phyloP scores from a whole-genome alignment of 2,329 filamentous ascomycete genomes.

The Clonostachys rosea region DNA sequence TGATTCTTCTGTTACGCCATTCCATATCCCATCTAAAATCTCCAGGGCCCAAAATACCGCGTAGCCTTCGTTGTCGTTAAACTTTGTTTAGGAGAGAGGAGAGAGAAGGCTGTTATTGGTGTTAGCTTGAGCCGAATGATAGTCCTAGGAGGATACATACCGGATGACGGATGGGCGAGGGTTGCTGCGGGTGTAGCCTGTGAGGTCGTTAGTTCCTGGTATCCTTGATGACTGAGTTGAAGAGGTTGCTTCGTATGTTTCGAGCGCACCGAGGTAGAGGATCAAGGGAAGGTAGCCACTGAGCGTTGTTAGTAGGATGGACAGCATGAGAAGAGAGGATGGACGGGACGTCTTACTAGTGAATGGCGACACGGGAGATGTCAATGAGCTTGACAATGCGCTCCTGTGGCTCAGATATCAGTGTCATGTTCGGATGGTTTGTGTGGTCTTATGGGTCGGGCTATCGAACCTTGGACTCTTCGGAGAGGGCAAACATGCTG shows the following conservation, averaged over 20 bases:
- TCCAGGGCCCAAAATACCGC: background rate
- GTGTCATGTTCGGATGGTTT: background rate
- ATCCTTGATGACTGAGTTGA: slow-evolving; percentile 2
- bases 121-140: slow-evolving; percentile 11
- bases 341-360: slow-evolving; percentile 65
- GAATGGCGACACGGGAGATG: slow-evolving; percentile 85
- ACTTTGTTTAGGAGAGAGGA: slow-evolving; percentile 50
- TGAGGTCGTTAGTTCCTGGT: slow-evolving; percentile 14
- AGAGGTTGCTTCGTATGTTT: slow-evolving; percentile 9
- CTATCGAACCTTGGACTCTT: slow-evolving; percentile 83
- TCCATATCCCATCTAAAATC: background rate
- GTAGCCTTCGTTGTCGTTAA: background rate
- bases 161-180: slow-evolving; percentile 72
- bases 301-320: slow-evolving; percentile 3
- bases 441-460: background rate
- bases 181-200: slow-evolving; percentile 91
- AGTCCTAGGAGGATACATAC: slow-evolving; percentile 24
- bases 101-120: slow-evolving; percentile 48
- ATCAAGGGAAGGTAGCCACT: slow-evolving; percentile 96
- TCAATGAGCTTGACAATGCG: slow-evolving; percentile 97
- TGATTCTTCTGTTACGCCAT: no score
- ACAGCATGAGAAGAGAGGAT: background rate
- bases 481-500: slow-evolving; percentile 70
- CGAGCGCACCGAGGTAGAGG: slow-evolving; percentile 78
- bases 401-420: slow-evolving; percentile 56